Base-by-base conservation (phyloP, 2,329 filamentous ascomycete genomes). In the Xylariaceae sp. region DNA sequence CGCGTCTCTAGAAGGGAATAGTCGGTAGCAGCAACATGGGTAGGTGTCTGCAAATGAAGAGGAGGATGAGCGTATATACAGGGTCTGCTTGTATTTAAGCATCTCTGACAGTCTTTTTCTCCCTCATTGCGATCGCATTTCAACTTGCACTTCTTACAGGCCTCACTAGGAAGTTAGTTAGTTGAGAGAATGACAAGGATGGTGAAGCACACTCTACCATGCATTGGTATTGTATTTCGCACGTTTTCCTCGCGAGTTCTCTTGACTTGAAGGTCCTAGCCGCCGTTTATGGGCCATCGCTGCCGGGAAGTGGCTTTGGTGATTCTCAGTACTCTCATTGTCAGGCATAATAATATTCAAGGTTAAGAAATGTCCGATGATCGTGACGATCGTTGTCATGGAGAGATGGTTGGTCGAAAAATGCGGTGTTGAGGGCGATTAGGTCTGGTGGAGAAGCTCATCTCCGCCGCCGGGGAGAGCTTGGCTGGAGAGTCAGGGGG, bases 171-270 rank as follows among this genome's bases (percentile, higher is more conserved):
- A 51, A 17, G 16, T 2, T 7, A 9, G n/a, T 51, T 3, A 51
- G 48, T 23, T 2, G n/a, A 28, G 19, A 21, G 23, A n/a, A 9
- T 17, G 8, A 21, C 17, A 31, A 11, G 21, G 21, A 26, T 36
- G 8, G 14, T 4, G 19, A 44, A 29, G 48, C 36, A 28, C 26
- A 52, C 39, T 28, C 21, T 52, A 52, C 48, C 48, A 52, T 34
- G 48, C 48, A 52, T 52, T 44, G 16, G 28, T 52, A 16, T 43
- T 52, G 28, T 52, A 52, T 33, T 52, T 52, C 8, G 28, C 29
- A 36, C 48, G 48, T 21, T 52, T 52, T 9, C 33, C 28, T 29
- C 33, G 33, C 17, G 17, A 12, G 4, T 36, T 52, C 17, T 43
- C 48, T 16, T 21, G 45, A 6, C 7, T 23, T 1, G 45, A 14